phyloP scores from a whole-genome alignment of 768 basidiomycete species.

The Rhodotorula graminis region DNA sequence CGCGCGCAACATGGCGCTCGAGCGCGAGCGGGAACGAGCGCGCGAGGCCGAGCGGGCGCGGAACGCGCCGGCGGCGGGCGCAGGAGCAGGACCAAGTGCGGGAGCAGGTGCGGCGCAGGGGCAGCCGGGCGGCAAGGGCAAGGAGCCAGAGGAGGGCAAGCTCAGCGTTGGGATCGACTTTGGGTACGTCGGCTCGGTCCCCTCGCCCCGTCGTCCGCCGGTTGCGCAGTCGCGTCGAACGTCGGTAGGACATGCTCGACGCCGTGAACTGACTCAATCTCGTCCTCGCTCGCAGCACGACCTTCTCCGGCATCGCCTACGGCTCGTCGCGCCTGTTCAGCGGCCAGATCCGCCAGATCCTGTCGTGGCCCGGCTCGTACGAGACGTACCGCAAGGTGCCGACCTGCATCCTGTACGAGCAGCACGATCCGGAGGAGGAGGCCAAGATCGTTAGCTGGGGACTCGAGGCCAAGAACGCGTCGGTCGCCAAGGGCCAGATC shows the following conservation, averaged over 20 bases:
- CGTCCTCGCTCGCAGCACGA: conserved; percentile 22
- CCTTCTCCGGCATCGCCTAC: conserved; percentile 53
- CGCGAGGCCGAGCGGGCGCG: neutral
- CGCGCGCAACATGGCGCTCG: neutral
- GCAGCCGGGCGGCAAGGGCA: neutral
- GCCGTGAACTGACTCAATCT: no score
- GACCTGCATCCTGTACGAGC: conserved; percentile 68
- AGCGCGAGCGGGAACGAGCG: neutral
- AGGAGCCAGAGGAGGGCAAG: conserved; percentile 12
- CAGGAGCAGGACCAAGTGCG: neutral
- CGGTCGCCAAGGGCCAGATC: conserved; percentile 60
- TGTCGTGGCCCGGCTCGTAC: conserved; percentile 77
- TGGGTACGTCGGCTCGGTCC: neutral
- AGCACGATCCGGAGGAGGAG: conserved; percentile 52
- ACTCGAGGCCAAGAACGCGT: conserved; percentile 74
- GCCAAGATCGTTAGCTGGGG: conserved; percentile 81
- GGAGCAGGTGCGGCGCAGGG: no score
- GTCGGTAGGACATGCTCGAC: no score
- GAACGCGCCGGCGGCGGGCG: neutral
- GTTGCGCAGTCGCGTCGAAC: no score
- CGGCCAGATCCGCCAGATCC: conserved; percentile 74
- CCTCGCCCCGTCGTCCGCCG: neutral
- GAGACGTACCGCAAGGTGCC: conserved; percentile 63
- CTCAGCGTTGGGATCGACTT: conserved; percentile 24
- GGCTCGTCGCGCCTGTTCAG: conserved; percentile 69